A percentile compares a stretch with the other conserved stretches of the same genome.
Conservation (phyloP, 139 green algal species). For the Ulvella scutata region DNA sequence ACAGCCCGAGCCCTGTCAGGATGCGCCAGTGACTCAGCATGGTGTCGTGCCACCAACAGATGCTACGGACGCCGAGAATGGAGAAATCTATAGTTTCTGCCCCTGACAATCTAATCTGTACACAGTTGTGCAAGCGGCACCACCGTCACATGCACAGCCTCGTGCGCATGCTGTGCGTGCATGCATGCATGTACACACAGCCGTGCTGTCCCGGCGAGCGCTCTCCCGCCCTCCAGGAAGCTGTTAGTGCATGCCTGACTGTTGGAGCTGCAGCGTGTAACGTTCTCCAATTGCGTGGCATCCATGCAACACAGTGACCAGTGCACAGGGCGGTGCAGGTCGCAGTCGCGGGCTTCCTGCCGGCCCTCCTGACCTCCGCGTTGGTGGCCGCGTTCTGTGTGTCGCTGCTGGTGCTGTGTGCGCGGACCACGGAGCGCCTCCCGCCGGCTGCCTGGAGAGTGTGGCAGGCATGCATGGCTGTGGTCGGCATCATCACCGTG, state of each 20-base stretch:
- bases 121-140: background rate
- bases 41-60: too few relatives aligned
- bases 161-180: background rate
- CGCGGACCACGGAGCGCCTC: background rate
- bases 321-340: too few relatives aligned
- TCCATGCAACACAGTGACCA: too few relatives aligned
- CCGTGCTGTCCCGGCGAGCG: too few relatives aligned
- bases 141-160: background rate
- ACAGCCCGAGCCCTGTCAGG: too few relatives aligned
- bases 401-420: background rate
- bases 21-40: too few relatives aligned
- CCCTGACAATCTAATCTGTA: background rate
- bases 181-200: too few relatives aligned
- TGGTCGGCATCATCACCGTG: slow-evolving; percentile 40
- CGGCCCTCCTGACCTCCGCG: slow-evolving; percentile 12
- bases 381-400: background rate
- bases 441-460: slow-evolving; percentile 17
- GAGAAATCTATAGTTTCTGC: background rate
- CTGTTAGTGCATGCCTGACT: too few relatives aligned
- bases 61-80: too few relatives aligned
- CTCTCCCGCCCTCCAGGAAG: too few relatives aligned
- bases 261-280: too few relatives aligned
- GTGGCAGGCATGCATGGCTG: slow-evolving; percentile 35
- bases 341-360: slow-evolving; percentile 22
- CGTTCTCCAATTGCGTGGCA: too few relatives aligned